Base-by-base conservation (phyloP, 805 yeast species). In the Myxozyma neotropica region DNA sequence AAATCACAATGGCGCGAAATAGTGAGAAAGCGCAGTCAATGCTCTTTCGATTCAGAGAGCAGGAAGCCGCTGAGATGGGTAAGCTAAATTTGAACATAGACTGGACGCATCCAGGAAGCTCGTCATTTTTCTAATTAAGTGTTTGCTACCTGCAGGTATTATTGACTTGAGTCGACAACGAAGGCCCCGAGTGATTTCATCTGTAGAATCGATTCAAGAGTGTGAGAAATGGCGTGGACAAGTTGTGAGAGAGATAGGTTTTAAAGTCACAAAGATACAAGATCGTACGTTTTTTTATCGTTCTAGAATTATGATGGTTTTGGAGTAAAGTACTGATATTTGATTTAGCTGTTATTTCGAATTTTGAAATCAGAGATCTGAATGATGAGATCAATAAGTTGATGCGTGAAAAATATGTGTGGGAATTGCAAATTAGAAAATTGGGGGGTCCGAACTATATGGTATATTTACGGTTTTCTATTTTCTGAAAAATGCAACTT, bases 371-470 rank as follows among this genome's bases (percentile, higher is more conserved):
- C 1, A 74, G 94, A 47, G 92, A 86, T 40, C 70, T 88, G 27
- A 92, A 91, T 69, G 96, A 89, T 65, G 81, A 82, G 47, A 72
- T 89, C 55, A 90, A 89, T 68, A 81, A 80, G 55, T 73, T 88
- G 12, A 76, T 86, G 72, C 77, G 79, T 33, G 96, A 91, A 71
- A 83, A 84, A 63, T 72, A 80, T 40, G 83, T 86, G 0, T 92
- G 96, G 96, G 96, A 91, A 63, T 75, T 83, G 61, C 87, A 84
- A 57, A 85, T 91, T 44, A 77, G 78, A 54, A 78, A 81, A 8
- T 74, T 90, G 0, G 93, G 93, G 1, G 96, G 96, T 0, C 84
- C 88, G 1, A 86, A 88, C 70, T 84, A 84, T 68, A 69, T 81
- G 19, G 67, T 61, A 53, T 8, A 71, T 58, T 31, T 45, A 50